Evolutionary conservation across 2,329 filamentous ascomycete species (phyloP).

Genomic region (Aureobasidium sp.): DNA sequence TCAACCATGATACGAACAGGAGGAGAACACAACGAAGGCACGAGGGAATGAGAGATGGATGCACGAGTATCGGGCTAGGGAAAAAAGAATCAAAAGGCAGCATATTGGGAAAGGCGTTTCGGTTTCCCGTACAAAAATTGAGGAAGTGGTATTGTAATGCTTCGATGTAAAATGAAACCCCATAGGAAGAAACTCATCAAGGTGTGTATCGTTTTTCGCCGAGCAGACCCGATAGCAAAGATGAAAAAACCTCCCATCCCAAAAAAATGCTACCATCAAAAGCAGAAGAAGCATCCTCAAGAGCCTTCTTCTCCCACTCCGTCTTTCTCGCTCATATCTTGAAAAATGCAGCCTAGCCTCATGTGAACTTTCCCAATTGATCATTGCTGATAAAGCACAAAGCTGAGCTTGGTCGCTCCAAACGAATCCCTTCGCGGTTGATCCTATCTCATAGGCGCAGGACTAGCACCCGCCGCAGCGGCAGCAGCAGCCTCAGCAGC

Average conservation of each 20-base stretch:
- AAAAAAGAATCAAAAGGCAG: background rate
- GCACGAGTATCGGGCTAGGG: background rate
- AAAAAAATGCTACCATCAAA: background rate
- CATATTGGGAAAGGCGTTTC: background rate
- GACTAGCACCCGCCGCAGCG: background rate
- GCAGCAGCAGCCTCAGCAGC: conserved; percentile 15
- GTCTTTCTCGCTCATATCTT: background rate
- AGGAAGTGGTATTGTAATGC: background rate
- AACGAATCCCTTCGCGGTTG: background rate
- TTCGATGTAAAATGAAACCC: background rate
- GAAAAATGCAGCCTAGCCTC: background rate
- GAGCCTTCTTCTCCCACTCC: background rate
- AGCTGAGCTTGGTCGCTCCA: background rate
- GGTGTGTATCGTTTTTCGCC: background rate
- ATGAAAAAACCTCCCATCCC: background rate
- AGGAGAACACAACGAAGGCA: background rate
- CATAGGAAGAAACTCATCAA: background rate
- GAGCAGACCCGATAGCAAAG: too few relatives aligned
- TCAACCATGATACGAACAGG: background rate
- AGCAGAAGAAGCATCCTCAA: background rate
- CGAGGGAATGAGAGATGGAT: background rate
- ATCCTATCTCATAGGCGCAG: background rate
- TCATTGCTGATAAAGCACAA: background rate
- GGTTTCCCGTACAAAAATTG: background rate
- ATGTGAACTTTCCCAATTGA: background rate